These are phyloP conservation scores for Mucor indicus DNA, from an alignment of 371 early-diverging fungal genomes.

Conservation along the genomic window DNA sequence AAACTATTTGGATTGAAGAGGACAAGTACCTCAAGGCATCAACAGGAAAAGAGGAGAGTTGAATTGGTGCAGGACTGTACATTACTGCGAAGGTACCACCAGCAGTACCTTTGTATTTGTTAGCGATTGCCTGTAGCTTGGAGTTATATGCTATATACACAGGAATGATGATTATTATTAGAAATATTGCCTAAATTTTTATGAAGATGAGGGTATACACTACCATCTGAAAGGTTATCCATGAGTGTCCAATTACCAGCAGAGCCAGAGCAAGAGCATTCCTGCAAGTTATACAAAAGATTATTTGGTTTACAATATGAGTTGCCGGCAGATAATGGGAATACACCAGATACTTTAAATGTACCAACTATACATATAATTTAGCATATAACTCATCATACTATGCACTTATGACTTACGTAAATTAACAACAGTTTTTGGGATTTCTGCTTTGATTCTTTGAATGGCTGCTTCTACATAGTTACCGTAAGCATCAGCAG, in stretches of 20 bases:
- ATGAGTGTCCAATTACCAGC: conserved; percentile 11
- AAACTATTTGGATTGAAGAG: neutral
- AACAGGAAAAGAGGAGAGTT: conserved; percentile 19
- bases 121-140: conserved; percentile 7
- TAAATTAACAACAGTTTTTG: conserved; percentile 25
- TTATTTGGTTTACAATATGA: conserved; percentile 16
- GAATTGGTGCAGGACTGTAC: conserved; percentile 20
- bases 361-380: conserved; percentile 12
- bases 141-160: conserved; percentile 5
- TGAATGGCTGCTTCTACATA: conserved; percentile 24
- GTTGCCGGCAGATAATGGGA: conserved; percentile 10
- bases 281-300: conserved; percentile 5
- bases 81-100: conserved; percentile 22
- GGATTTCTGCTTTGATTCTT: conserved; percentile 18
- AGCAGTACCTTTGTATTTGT: conserved; percentile 10
- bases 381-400: no score
- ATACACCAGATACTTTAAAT: conserved; percentile 19
- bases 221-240: conserved; percentile 20
- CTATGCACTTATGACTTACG: conserved; percentile 5
- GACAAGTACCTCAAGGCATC: conserved; percentile 19
- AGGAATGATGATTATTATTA: neutral
- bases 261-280: conserved; percentile 17
- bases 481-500: conserved; percentile 15
- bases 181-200: neutral
- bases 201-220: no score